A percentile compares a stretch with the other conserved stretches of the same genome.
These are phyloP conservation scores for Cenococcum geophilum DNA, from an alignment of 495 filamentous ascomycete species.

Conservation along the genomic window DNA sequence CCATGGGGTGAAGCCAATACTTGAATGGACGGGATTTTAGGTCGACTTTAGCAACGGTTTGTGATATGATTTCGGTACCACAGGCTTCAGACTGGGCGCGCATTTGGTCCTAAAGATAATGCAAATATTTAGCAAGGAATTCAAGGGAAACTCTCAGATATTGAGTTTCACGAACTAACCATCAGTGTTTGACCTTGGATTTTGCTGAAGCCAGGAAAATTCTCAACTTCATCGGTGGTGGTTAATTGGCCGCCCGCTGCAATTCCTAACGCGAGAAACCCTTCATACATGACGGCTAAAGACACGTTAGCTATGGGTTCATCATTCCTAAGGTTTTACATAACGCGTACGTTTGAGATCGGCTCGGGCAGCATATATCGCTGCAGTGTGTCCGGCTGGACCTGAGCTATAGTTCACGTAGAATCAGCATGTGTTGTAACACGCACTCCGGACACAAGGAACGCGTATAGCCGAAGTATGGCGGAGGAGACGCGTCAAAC, in stretches of 20 bases:
- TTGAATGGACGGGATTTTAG: constrained; percentile 81
- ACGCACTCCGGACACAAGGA: not conserved
- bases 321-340: not conserved
- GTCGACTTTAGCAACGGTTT: constrained; percentile 88
- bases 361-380: constrained; percentile 89
- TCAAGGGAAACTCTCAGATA: not conserved
- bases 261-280: constrained; percentile 94
- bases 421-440: constrained; percentile 29
- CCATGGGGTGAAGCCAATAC: constrained; percentile 76
- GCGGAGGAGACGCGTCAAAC: constrained; percentile 19
- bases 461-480: not conserved
- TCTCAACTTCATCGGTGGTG: constrained; percentile 96
- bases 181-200: constrained; percentile 83
- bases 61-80: constrained; percentile 83
- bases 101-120: constrained; percentile 74
- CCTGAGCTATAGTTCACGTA: constrained; percentile 64
- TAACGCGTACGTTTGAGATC: constrained; percentile 64
- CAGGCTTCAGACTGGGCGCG: constrained; percentile 83
- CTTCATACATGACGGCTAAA: constrained; percentile 84
- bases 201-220: constrained; percentile 89
- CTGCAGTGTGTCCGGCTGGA: constrained; percentile 94
- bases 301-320: constrained; percentile 11
- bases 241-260: constrained; percentile 94
- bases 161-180: constrained; percentile 42
- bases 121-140: constrained; percentile 2